Evolutionary conservation across 106 monocot genomes (phyloP).

Genomic region (Platanthera zijinensis): DNA sequence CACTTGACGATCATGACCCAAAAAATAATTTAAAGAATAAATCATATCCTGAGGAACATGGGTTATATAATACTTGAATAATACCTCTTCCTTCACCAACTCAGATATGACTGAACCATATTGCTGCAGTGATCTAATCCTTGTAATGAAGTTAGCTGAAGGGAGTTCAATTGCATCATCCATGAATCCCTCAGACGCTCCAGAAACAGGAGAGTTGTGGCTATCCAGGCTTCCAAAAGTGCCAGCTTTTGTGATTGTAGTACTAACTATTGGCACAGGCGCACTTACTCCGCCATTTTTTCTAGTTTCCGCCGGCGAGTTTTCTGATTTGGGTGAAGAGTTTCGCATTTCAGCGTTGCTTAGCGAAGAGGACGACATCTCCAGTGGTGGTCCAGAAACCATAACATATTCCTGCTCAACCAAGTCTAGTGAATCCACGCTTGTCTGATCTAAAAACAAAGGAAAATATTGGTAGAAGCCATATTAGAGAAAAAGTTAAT

Average conservation of each 20-base stretch:
- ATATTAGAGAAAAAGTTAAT: neutral
- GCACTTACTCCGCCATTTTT: constrained; percentile 43
- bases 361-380: constrained; percentile 57
- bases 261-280: constrained; percentile 68
- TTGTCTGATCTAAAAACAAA: constrained; percentile 28
- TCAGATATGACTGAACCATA: constrained; percentile 60
- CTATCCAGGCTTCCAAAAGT: constrained; percentile 40
- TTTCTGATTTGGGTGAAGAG: constrained; percentile 50
- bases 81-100: constrained; percentile 76
- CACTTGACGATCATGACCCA: neutral
- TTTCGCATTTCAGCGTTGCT: constrained; percentile 26
- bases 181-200: constrained; percentile 67
- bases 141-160: constrained; percentile 46
- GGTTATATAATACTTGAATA: neutral
- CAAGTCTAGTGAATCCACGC: constrained; percentile 74
- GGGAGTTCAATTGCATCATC: constrained; percentile 78
- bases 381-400: constrained; percentile 59
- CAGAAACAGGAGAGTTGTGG: constrained; percentile 42
- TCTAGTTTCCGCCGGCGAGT: constrained; percentile 24
- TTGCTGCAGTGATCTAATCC: constrained; percentile 78
- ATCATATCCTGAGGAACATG: neutral
- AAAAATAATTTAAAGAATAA: neutral
- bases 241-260: constrained; percentile 8
- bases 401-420: constrained; percentile 87
- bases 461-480: constrained; percentile 1